Evolutionary conservation across 805 yeast species (phyloP), one percentile per base, ranked within the genome.

Genomic region (Kazachstania viticola): DNA sequence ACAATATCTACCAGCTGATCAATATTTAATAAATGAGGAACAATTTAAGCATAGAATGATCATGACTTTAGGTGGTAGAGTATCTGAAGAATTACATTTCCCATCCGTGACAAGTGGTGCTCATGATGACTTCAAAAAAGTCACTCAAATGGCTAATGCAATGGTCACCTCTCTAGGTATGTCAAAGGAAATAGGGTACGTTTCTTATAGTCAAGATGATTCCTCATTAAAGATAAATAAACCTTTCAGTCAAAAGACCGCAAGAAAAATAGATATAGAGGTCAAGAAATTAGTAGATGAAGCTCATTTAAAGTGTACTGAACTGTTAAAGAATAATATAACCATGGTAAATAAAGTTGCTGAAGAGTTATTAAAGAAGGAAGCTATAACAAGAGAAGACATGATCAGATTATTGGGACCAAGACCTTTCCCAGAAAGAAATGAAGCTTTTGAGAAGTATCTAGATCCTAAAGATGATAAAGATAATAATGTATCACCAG

Each of bases 61-160:
- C n/a, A 87, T 87, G 88, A 77, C 95, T 0, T 61, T 87, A 21
- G 96, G 95, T 37, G 96, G 96, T 8, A 67, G 95, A 47, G 94
- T 83, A 3, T 74, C 87, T 36, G 96, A 87, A 59, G 95, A 87
- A 58, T 53, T 87, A 25, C 88, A 85, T 56, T 87, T 85, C 54
- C 71, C 71, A 27, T 71, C 85, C 1, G 95, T 87, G 4, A 87
- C 95, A 2, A 75, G 85, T 40, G 96, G 96, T 37, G 95, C 93
- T 0, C 73, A 79, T 27, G 95, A 85, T 54, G 96, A 87, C 57
- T 85, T 87, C 64, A 82, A 83, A 57, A 83, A 87, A 51, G 82
- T 85, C 24, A 85, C 95, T 1, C 74, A 71, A 43, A 79, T 87
- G 71, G 95, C 95, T 3, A 78, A 74, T 44, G 74, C 78, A 14